Evolutionary conservation across 2,329 filamentous ascomycete genomes (phyloP), one percentile per base, ranked within the genome.

Genomic region (Nemania abortiva): DNA sequence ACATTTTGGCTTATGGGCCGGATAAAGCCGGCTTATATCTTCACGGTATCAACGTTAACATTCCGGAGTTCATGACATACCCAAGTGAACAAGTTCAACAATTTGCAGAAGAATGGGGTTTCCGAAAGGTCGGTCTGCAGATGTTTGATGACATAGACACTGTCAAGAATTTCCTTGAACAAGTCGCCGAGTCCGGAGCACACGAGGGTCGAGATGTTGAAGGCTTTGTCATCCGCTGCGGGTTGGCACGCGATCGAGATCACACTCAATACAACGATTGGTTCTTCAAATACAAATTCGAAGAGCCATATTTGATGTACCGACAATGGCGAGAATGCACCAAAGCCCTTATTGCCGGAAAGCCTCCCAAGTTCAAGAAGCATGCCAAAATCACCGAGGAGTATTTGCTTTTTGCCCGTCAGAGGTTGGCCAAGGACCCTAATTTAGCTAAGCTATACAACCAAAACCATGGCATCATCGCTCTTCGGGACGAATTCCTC

Each of bases 271-370:
- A 90, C 79, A 83, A 88, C n/a, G 95, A 99, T 79, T 99, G 96
- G 96, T 99, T 99, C 82, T 99, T 99, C 90, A 99, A 99, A 82
- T 99, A 95, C 88, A 99, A 99, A 83, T 99, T 99, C 69, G 96
- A 99, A 78, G 96, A 99, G 82, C 96, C 96, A 0, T 99, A 99
- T 79, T 84, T 99, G 69, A 97, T 99, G 94, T 99, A 98, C 82
- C 90, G 96, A 27, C 96, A 99, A 83, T 99, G 96, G 96, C 91
- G 96, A 70, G 96, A 99, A 82, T 97, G 93, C 79, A 99, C 96
- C 50, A 98, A 97, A 80, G 88, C 93, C 5, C 82, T 98, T 66
- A 98, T 99, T 73, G 77, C 86, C 1, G 92, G 92, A 15, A 92
- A 89, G 74, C 82, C 88, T 47, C 93, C 95, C 11, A 92, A 87